Percentiles rank a stretch among this genome's conserved stretches.
phyloP scores from a whole-genome alignment of 371 early-diverging fungal species.

The Mucor plumbeus region DNA sequence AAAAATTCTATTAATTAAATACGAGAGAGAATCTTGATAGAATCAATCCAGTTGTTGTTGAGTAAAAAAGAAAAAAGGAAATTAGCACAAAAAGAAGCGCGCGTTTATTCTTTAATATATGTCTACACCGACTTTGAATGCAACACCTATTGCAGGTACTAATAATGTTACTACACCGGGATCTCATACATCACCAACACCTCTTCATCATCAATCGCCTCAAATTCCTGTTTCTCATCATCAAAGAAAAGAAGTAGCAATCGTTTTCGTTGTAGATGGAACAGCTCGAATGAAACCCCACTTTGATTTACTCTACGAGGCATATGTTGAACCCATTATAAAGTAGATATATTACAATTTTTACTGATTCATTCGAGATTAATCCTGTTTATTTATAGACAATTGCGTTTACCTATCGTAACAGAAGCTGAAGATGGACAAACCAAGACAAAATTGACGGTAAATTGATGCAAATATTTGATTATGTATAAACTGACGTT shows the following conservation, averaged over 20 bases:
- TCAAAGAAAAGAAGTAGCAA: constrained; percentile 60
- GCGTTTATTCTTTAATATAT: constrained; percentile 3
- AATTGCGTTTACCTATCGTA: constrained; percentile 59
- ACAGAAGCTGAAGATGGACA: constrained; percentile 59
- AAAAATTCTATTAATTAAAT: too few relatives aligned
- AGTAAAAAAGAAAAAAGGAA: background rate
- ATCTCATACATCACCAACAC: constrained; percentile 45
- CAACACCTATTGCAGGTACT: background rate
- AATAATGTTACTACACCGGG: constrained; percentile 42
- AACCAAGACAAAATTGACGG: constrained; percentile 60
- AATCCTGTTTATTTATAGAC: constrained; percentile 36
- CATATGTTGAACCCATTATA: constrained; percentile 65
- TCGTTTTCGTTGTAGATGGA: constrained; percentile 66
- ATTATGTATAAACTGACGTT: background rate
- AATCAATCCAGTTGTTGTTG: too few relatives aligned
- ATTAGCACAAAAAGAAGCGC: constrained; percentile 1
- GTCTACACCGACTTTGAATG: constrained; percentile 22
- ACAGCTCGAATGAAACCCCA: constrained; percentile 63
- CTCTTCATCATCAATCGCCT: constrained; percentile 92
- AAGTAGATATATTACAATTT: constrained; percentile 37
- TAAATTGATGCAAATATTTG: constrained; percentile 20
- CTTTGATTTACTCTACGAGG: constrained; percentile 53
- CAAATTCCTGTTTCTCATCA: constrained; percentile 42
- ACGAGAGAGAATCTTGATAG: too few relatives aligned
- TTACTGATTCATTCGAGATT: background rate